These are phyloP conservation scores for Helichrysum umbraculigerum DNA, from an alignment of 129 eudicot genomes.

Conservation along the genomic window DNA sequence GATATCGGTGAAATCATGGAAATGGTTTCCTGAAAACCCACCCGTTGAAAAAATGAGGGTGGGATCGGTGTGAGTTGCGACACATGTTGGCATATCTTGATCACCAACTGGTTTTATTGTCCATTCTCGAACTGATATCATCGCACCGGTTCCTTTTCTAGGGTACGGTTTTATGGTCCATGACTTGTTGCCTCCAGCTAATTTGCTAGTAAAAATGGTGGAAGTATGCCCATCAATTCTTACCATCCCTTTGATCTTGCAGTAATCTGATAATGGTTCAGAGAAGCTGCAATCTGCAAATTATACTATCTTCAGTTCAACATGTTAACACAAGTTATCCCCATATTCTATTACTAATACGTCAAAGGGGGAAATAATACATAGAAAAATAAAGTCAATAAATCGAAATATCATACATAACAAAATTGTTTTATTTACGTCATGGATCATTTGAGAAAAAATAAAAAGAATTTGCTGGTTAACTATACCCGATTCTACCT, in stretches of 20 bases:
- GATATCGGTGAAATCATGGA: conserved; percentile 62
- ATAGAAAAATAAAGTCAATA: too few species aligned
- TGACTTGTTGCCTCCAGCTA: conserved; percentile 29
- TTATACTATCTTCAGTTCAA: neutral
- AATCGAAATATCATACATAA: too few species aligned
- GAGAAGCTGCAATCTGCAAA: conserved; percentile 42
- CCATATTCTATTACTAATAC: too few species aligned
- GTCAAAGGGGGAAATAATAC: too few species aligned
- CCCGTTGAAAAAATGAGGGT: conserved; percentile 61
- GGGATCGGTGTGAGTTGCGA: conserved; percentile 31
- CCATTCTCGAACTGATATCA: conserved; percentile 41
- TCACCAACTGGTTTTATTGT: conserved; percentile 32
- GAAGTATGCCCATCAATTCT: conserved; percentile 51
- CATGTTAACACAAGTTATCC: neutral
- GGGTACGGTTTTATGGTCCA: conserved; percentile 60
- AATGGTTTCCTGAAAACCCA: conserved; percentile 66
- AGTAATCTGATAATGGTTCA: conserved; percentile 53
- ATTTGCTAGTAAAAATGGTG: conserved; percentile 40
- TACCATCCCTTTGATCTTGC: conserved; percentile 55
- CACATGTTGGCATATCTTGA: conserved; percentile 41
- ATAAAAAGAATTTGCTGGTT: too few species aligned
- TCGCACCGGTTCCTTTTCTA: conserved; percentile 44
- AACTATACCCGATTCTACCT: neutral
- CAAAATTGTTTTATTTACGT: too few species aligned
- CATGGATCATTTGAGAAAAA: too few species aligned